Base-by-base conservation (phyloP, 1,139 yeast species). In the Komagataea norvegica region DNA sequence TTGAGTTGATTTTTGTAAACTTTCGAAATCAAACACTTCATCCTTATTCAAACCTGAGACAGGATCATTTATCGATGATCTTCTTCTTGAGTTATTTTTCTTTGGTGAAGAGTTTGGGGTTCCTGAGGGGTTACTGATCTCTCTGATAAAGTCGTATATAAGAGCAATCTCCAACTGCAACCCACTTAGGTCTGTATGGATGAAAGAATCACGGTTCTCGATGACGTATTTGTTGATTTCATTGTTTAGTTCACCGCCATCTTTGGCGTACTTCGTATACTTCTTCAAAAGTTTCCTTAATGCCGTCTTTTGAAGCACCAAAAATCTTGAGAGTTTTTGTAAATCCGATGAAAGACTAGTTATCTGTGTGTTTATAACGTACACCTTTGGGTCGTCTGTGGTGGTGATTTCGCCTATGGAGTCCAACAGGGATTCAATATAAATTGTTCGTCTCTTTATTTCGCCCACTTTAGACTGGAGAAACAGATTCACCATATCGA, bases 281-380 rank as follows among this genome's bases (percentile, higher is more conserved):
- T 88, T 87, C 62, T 88, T 88, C 51, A 87, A 68, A 40, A 88
- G 72, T 61, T 89, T 89, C 47, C 84, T 70, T 34, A 85, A 67
- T 5, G 94, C 96, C 4, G 88, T 79, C 51, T 81, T 79, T 55
- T 89, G 97, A 17, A 88, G 72, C 24, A 84, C 68, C 14, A 86
- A 72, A 56, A 80, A 89, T 45, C 93, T 70, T 15, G 89, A 72
- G 31, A 89, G 63, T 48, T 79, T 75, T 52, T 84, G 86, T 33
- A 86, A 64, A 36, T 78, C 82, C 15, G 67, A 60, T 11, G 86
- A 74, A 9, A 84, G 59, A 16, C 68, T 69, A 21, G 72, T 61
- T 28, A 70, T 46, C 33, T 54, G 34, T 4, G 29, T 23, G 13
- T 33, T 33, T 4, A 40, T 24, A 6, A 34, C 29, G 16, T 29